Evolutionary conservation across 1,284 basidiomycete species (phyloP), one percentile per base, ranked within the genome.

Genomic region (Ceratobasidium sp.): DNA sequence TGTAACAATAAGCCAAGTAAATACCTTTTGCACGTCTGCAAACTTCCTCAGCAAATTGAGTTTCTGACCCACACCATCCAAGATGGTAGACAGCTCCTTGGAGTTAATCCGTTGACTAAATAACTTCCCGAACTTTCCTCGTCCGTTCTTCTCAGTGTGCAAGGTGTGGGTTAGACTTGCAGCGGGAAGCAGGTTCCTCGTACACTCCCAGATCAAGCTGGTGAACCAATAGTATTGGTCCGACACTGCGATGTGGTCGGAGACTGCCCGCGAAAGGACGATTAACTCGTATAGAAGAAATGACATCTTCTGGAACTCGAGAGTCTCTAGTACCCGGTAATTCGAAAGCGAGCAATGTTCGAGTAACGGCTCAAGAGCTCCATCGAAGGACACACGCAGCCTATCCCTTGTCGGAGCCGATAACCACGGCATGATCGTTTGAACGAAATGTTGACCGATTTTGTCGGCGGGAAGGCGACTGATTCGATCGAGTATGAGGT

Each of bases 191-290:
- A 68, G n/a, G 4, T 24, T 31, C 22, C 54, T 29, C 49, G 43
- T 56, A 34, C 29, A 31, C 9, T 68, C 65, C 65, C 65, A 68
- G 14, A 68, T 16, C 65, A 54, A 54, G 37, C 49, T 54, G 19
- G 65, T 51, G 24, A 22, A 68, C 65, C 65, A 68, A 37, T 68
- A 56, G 39, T 51, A 39, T 34, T 56, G 65, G 11, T 31, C 27
- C 5, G 16, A 41, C 11, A 68, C 19, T 39, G 58, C 22, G 34
- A n/a, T n/a, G n/a, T 16, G 34, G n/a, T 34, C n/a, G 58, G 58
- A 59, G 58, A 34, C 39, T 8, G 58, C 34, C n/a, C 39, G 31
- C 5, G 58, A 9, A 8, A 59, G 58, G 16, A 22, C 34, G 19
- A 59, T 9, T 6, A 59, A 31, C 58, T 59, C 34, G 34, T 59